Evolutionary conservation across 495 filamentous ascomycete genomes (phyloP), one percentile per base, ranked within the genome.

Genomic region (Usnea hakonensis): DNA sequence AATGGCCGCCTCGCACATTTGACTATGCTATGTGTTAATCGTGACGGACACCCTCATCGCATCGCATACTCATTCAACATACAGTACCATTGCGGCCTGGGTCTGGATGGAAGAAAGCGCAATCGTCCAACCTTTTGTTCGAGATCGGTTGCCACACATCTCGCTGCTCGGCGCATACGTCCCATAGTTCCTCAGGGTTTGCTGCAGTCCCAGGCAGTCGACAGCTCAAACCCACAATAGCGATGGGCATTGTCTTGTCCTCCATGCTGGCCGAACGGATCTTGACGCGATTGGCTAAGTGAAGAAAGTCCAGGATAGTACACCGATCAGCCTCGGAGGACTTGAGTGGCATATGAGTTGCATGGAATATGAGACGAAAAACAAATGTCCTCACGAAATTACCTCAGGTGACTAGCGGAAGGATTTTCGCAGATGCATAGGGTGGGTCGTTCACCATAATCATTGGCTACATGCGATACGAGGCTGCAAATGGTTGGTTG

Each of bases 201-300:
- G 77, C 71, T 50, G 76, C 73, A 48, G 74, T 74, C 33, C 80
- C 80, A n/a, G 82, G 80, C 63, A 83, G 78, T 23, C 81, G 78
- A 62, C 80, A 81, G 23, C 77, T 77, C 71, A 84, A 75, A 63
- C 82, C 82, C 58, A 84, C 70, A 50, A 85, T 75, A 41, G 82
- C 82, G 60, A 85, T 79, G 0, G 82, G 81, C 78, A 26, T 48
- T 67, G 66, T 26, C 65, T 63, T 9, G 65, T 60, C 48, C 48
- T 53, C 9, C 23, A 53, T 53, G 16, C 30, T 53, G 48, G 2
- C 11, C 30, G 48, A 28, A 53, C 48, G 23, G 48, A 30, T 32
- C 3, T 32, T 32, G 30, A 32, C 5, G 48, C 3, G 26, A 53
- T 32, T 30, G 35, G 14, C 53, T n/a, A 32, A 8, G 41, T 43